Base-by-base conservation (phyloP, 2,329 filamentous ascomycete species). In the Colletotrichum sp. region DNA sequence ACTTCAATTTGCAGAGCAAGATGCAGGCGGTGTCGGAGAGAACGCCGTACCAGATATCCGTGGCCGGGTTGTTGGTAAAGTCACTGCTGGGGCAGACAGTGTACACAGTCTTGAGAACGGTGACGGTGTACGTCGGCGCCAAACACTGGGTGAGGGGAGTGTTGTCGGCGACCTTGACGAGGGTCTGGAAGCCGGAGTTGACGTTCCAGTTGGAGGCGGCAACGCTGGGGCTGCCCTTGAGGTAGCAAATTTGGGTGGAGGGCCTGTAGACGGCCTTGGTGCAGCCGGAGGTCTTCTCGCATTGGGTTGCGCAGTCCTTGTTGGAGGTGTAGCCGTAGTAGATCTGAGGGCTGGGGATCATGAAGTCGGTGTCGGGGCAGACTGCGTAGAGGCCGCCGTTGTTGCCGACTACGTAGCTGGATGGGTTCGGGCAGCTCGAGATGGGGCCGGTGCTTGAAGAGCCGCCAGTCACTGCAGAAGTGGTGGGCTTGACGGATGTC, bases 31-130 rank as follows among this genome's bases (percentile, higher is more conserved):
- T 13, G 18, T 73, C 65, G 21, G 18, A 69, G 10, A 28, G 1
- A 15, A 73, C 21, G 5, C 30, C 24, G 9, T 73, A 73, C 65
- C 71, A 73, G 18, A 73, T 73, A 39, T 73, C 66, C 21, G 55
- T 39, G 16, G 57, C 71, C 9, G 65, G 65, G 71, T 57, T 73
- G 24, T 73, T 73, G n/a, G 39, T 69, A 18, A 73, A 69, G 36
- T 73, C 71, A 28, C 71, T 73, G 39, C 65, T 63, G 18, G 71
- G 71, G 44, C 71, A 73, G 36, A 73, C 57, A n/a, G 59, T 44
- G 8, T 73, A 69, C 10, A 30, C 26, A 9, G 36, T 73, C 16
- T 9, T 21, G 8, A 39, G 18, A 24, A 28, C 21, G 8, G 30
- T 62, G 30, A 73, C 30, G 24, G 71, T 55, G 24, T 73, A 73